Percentiles rank a stretch among this genome's conserved stretches.
These are phyloP conservation scores for Clohesyomyces aquaticus DNA, from an alignment of 495 filamentous ascomycete species.

Conservation along the genomic window DNA sequence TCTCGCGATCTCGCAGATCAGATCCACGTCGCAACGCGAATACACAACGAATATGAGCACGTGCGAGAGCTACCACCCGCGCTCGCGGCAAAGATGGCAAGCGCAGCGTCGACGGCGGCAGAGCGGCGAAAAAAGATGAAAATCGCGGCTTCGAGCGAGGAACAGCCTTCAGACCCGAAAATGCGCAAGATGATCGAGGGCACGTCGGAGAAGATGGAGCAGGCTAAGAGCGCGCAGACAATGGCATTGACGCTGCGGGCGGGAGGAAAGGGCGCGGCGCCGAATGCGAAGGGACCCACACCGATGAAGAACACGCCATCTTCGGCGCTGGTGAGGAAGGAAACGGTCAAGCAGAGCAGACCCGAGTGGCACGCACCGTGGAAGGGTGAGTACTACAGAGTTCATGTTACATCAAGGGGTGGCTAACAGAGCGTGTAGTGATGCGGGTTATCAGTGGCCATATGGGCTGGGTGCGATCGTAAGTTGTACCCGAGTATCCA, in stretches of 20 bases:
- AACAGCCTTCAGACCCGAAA: constrained; percentile 58
- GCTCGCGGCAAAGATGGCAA: constrained; percentile 82
- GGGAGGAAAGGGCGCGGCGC: constrained; percentile 44
- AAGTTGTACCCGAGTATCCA: neutral
- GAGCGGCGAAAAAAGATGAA: constrained; percentile 64
- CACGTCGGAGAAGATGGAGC: constrained; percentile 53
- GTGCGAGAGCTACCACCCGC: constrained; percentile 81
- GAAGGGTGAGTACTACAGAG: constrained; percentile 57
- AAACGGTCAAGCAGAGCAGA: constrained; percentile 71
- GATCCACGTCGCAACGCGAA: constrained; percentile 62
- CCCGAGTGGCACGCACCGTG: constrained; percentile 97
- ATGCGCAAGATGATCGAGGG: constrained; percentile 74
- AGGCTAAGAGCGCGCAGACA: constrained; percentile 51
- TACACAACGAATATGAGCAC: constrained; percentile 78
- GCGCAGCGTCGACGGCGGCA: constrained; percentile 60
- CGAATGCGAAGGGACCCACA: constrained; percentile 54
- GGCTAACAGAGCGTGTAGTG: constrained; percentile 48
- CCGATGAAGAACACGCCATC: constrained; percentile 56
- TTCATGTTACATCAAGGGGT: neutral
- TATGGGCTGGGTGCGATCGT: constrained; percentile 86
- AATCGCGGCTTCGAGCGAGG: constrained; percentile 44
- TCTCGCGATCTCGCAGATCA: constrained; percentile 52
- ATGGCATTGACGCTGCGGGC: constrained; percentile 63
- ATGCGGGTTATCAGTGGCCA: constrained; percentile 97
- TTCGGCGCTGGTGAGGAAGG: constrained; percentile 66